Percentiles rank a stretch among this genome's conserved stretches.
Conservation (phyloP, 1,284 basidiomycete genomes). For the Ustilago loliicola region DNA sequence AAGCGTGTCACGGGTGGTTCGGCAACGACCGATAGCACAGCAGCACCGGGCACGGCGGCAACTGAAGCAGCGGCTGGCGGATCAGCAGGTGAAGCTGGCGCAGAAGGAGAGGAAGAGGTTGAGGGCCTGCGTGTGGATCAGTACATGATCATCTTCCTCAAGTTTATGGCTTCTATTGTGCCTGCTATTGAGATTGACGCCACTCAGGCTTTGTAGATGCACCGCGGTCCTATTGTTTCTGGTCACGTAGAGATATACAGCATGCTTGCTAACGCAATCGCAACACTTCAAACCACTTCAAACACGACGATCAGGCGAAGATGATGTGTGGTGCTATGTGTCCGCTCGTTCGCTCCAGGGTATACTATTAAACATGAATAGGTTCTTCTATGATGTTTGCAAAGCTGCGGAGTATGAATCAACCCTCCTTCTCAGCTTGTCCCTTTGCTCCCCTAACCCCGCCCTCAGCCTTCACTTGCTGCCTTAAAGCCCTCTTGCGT, state of each 20-base stretch:
- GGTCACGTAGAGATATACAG: background rate
- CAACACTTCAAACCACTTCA: background rate
- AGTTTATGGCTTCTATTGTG: conserved; percentile 69
- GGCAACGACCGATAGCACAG: conserved; percentile 10
- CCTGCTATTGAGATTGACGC: conserved; percentile 70
- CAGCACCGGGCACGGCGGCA: background rate
- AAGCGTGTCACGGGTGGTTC: conserved; percentile 78
- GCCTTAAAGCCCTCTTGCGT: background rate
- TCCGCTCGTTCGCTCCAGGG: conserved; percentile 31
- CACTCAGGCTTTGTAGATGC: conserved; percentile 54
- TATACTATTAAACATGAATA: conserved; percentile 6
- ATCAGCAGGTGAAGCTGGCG: conserved; percentile 8
- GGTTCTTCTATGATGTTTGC: background rate
- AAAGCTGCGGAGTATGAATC: background rate
- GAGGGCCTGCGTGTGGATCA: conserved; percentile 67
- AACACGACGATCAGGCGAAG: background rate
- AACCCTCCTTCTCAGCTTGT: background rate
- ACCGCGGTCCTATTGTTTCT: background rate
- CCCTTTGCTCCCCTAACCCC: background rate
- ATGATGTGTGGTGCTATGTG: background rate
- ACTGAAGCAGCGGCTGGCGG: background rate
- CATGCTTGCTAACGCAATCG: background rate
- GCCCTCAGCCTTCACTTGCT: background rate
- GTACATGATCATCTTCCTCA: conserved; percentile 69
- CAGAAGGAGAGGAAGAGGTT: conserved; percentile 54